phyloP scores from a whole-genome alignment of 139 green algal genomes.

The Chlorella sp. region DNA sequence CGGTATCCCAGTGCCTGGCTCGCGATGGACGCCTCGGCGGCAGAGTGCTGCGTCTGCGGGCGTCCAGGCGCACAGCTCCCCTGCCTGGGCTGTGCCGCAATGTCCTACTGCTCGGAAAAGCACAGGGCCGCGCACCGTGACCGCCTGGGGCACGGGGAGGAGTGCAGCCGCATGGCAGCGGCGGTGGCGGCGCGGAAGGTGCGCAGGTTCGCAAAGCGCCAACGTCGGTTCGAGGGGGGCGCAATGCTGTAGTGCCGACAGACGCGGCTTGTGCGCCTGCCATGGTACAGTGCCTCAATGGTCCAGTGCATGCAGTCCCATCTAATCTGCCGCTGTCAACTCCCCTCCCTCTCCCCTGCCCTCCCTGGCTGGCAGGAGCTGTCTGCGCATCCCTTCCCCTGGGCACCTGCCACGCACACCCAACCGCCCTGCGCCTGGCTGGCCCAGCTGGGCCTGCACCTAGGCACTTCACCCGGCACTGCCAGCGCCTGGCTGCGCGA shows the following conservation, averaged over 20 bases:
- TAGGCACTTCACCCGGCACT: not conserved
- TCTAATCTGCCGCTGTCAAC: not conserved
- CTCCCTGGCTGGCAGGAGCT: not conserved
- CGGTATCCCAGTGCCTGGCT: too few species aligned
- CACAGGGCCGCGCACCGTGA: not conserved
- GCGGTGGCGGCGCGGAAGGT: slow-evolving; percentile 3
- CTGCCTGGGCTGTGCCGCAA: not conserved
- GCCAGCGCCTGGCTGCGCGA: slow-evolving; percentile 2
- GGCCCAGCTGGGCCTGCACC: slow-evolving; percentile 6
- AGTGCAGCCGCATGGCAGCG: slow-evolving; percentile 12
- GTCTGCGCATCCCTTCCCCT: slow-evolving; percentile 2
- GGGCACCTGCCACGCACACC: not conserved
- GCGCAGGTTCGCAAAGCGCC: not conserved
- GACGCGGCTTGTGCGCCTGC: not conserved
- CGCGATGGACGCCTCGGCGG: not conserved
- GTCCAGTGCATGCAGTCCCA: not conserved
- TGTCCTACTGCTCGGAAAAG: not conserved
- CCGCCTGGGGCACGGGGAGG: not conserved
- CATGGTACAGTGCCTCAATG: not conserved
- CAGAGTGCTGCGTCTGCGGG: slow-evolving; percentile 6
- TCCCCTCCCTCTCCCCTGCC: not conserved
- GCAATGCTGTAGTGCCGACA: too few species aligned
- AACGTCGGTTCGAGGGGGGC: too few species aligned
- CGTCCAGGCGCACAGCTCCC: not conserved
- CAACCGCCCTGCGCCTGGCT: slow-evolving; percentile 16